Base-by-base conservation (phyloP, 225 moss, liverwort and hornwort species). In the Rhytidiadelphus loreus region DNA sequence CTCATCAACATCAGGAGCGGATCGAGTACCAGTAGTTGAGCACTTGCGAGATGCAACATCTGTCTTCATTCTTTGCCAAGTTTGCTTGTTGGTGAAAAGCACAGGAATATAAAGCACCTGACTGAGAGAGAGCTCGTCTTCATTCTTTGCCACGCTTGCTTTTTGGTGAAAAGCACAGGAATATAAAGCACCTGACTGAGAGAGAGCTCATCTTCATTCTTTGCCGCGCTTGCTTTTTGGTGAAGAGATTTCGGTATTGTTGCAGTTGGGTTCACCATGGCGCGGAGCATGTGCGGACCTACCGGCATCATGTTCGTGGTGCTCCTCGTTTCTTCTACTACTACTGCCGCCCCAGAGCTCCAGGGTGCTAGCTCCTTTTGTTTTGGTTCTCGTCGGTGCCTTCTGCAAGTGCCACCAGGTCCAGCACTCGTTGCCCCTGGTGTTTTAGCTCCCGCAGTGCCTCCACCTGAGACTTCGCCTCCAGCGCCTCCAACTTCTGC, bases 351-450 rank as follows among this genome's bases (percentile, higher is more conserved):
- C 35, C 52, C 85, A 15, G 75, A 83, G 55, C 70, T 89, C 7
- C 87, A 64, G 44, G 52, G 58, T 85, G 43, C 73, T 52, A 77
- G 77, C 56, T 44, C 59, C 33, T 53, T 77, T 35, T 90, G 88
- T 85, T 59, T 41, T 14, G 88, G 90, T 17, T 90, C 89, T 35
- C 92, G 92, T 63, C 90, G 93, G 28, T 85, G 87, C 80, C 93
- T 93, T 63, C 87, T 90, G 73, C 91, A 92, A 86, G 9, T 32
- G 8, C 2, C 29, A 46, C 64, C 83, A 52, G 82, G 71, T 62
- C 28, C 16, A n/a, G 86, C 83, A 8, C 84, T 87, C 53, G 39
- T 39, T 58, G 28, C 57, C 57, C 57, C 69, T 43, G 80, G 43
- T 60, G 60, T 4, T 61, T 61, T 18, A 80, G 55, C 83, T 48